Evolutionary conservation across 1,284 basidiomycete species (phyloP), one percentile per base, ranked within the genome.

Genomic region (Austropuccinia psidii): DNA sequence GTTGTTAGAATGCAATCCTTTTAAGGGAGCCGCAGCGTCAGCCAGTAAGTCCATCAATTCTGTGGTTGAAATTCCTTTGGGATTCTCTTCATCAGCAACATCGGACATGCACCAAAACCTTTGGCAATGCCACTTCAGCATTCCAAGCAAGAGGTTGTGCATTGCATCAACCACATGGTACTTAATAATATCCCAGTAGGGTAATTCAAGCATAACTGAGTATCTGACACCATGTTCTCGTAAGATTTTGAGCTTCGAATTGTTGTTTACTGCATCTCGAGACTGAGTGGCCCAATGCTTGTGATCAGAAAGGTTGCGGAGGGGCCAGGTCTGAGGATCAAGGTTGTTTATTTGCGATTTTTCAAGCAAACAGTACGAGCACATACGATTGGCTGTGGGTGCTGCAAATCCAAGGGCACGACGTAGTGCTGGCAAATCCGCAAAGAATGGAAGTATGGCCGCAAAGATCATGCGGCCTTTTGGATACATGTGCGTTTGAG

Each of bases 381-480:
- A 76, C 49, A 73, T 73, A 9, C 21, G n/a, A 35, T 13, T 69
- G 9, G 75, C 45, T 17, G 35, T 50, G 37, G 64, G 62, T 24
- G 27, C 33, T 17, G 60, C 17, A 74, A 60, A 75, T 67, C 74
- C 75, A 31, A 55, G 61, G 35, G 43, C 50, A 33, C 58, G 39
- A 8, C 67, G 75, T n/a, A 69, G 47, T 27, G 75, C 75, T 35
- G 75, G 74, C 17, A 76, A 52, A 43, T 76, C 76, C 19, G 37
- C 60, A n/a, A 76, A 55, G n/a, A 76, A 62, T 15, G 74, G 73
- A 19, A 62, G 54, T 29, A 76, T 43, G 31, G 62, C 74, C 5
- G 81, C 75, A 1, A 81, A 82, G 21, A 73, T 62, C 19, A 76
- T 19, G 78, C 80, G 81, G 29, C 81, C 76, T 21, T 73, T 58